A percentile compares a stretch with the other conserved stretches of the same genome.
Conservation (phyloP, 352 stramenopile species). For the Pythium rishiriense region DNA sequence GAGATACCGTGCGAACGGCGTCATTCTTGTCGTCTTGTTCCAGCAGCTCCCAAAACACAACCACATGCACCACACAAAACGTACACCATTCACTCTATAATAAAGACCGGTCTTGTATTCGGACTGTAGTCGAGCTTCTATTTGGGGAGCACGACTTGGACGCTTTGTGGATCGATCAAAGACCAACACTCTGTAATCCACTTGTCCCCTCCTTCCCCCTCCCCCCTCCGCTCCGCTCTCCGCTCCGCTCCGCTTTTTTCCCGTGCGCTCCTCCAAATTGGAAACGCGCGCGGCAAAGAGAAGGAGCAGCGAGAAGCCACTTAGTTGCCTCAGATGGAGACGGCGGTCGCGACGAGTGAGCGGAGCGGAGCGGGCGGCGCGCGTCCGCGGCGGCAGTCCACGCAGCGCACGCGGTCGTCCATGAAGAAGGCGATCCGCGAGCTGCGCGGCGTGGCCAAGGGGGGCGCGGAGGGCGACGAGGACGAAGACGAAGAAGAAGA, state of each 20-base stretch:
- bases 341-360: slow-evolving; percentile 4
- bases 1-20: slow-evolving; percentile 56
- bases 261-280: slow-evolving; percentile 1
- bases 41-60: background rate
- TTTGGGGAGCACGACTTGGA: background rate
- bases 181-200: slow-evolving; percentile 17
- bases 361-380: slow-evolving; percentile 8
- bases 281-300: slow-evolving; percentile 3
- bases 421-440: slow-evolving; percentile 41
- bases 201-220: background rate
- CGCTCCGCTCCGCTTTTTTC: background rate
- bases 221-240: slow-evolving; percentile 3
- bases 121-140: slow-evolving; percentile 6
- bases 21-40: slow-evolving; percentile 24
- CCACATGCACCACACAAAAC: slow-evolving; percentile 2
- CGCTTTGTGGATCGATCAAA: background rate
- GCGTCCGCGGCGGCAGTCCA: slow-evolving; percentile 39
- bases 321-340: background rate
- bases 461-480: slow-evolving; percentile 54
- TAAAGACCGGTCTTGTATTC: slow-evolving; percentile 9
- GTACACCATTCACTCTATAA: slow-evolving; percentile 1
- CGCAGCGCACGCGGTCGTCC: slow-evolving; percentile 41
- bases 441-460: slow-evolving; percentile 41
- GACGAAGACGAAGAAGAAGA: slow-evolving; percentile 40
- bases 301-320: background rate